Base-by-base conservation (phyloP, 139 green algal genomes). In the Picochlorum sp. region DNA sequence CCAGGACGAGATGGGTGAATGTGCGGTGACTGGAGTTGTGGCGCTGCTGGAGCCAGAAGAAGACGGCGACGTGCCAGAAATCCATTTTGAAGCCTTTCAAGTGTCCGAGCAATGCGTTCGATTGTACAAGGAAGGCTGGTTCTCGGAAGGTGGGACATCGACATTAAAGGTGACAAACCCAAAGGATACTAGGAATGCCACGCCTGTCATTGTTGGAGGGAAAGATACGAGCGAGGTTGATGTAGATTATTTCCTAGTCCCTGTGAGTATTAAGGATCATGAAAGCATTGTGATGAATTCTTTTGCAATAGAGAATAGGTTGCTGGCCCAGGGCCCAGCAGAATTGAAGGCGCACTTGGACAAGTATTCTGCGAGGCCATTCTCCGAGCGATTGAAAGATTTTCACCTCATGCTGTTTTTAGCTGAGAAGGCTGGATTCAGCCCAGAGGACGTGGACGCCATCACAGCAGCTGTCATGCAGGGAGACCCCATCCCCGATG, bases 341-440 rank as follows among this genome's bases (percentile, higher is more conserved):
- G 87, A 97, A 64, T 76, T 98, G 28, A 80, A 75, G 44, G 70
- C 85, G n/a, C 82, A 95, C 60, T 71, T 98, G 49, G 73, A 83
- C 37, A 66, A 62, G 13, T 41, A 63, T 21, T 68, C 26, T 15
- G 44, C 30, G 7, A 77, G 70, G 61, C 72, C 82, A 4, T 97
- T 92, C 70, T 67, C 66, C 57, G 73, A 88, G 62, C 73, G 76
- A 3, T 72, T 98, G 3, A 67, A 83, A 3, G 94, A 99, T 76
- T 93, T 97, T 68, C 94, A 99, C 74, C 72, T 97, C 45, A 81
- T 99, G 49, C 78, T 99, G 50, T 99, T 87, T 77, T 77, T 99
- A 45, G 77, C 86, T 8, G 83, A 83, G 57, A 85, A 95, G 66
- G 77, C 80, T 34, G 83, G 85, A 68, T 72, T 99, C 18, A 85